Evolutionary conservation across 352 stramenopile species (phyloP).

Genomic region (Blastocystis sp.): DNA sequence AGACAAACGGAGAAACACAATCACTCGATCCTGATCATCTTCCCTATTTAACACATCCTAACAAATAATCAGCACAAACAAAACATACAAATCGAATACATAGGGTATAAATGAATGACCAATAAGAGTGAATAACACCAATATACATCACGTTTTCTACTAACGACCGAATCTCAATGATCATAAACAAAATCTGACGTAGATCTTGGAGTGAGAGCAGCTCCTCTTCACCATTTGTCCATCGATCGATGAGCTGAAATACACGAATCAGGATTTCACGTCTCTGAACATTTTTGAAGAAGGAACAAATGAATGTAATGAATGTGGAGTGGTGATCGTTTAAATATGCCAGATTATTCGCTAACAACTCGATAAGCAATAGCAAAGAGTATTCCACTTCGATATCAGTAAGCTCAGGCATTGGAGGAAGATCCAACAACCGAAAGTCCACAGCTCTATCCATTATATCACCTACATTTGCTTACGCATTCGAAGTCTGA

Average conservation of each 20-base stretch:
- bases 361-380: background rate
- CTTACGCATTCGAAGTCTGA: background rate
- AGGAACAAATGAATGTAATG: background rate
- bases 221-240: background rate
- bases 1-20: background rate
- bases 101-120: background rate
- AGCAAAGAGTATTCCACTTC: constrained; percentile 1
- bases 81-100: background rate
- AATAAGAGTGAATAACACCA: background rate
- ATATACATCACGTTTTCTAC: background rate
- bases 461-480: too few species aligned
- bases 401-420: background rate
- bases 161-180: background rate
- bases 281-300: background rate
- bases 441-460: background rate
- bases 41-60: background rate
- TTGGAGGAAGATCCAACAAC: background rate
- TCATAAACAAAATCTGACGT: background rate
- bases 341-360: background rate
- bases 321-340: background rate
- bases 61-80: background rate
- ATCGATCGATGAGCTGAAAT: background rate
- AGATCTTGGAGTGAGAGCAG: background rate
- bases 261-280: background rate
- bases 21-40: background rate